Conservation (phyloP, 768 basidiomycete species). For the Hirschioporus abietinus region DNA sequence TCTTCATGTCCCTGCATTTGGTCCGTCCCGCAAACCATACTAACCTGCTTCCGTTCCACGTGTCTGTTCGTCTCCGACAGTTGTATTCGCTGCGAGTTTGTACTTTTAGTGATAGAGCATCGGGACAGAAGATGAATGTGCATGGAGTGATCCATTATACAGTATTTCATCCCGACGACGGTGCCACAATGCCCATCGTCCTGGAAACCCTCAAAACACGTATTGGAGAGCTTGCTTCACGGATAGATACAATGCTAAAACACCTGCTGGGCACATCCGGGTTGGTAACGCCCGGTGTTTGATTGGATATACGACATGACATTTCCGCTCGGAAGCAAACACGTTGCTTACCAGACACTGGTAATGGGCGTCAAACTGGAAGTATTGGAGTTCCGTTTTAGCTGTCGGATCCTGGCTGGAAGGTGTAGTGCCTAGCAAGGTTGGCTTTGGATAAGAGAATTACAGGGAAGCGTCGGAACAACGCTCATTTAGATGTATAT, state of each 20-base stretch:
- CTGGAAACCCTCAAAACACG: background rate
- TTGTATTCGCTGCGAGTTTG: conserved; percentile 83
- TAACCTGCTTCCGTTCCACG: background rate
- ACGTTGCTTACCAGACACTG: background rate
- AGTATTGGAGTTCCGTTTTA: background rate
- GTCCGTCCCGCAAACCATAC: conserved; percentile 9
- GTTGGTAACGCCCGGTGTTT: background rate
- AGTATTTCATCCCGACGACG: background rate
- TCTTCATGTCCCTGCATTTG: conserved; percentile 4
- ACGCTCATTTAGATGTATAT: background rate
- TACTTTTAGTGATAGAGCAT: conserved; percentile 52
- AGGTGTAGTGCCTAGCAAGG: background rate
- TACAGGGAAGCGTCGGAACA: background rate
- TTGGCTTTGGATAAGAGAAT: background rate
- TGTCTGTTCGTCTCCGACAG: conserved; percentile 28
- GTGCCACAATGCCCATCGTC: background rate
- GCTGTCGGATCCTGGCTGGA: background rate
- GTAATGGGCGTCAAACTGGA: background rate
- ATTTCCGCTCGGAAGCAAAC: conserved; percentile 1
- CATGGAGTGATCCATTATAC: no score
- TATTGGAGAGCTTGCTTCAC: background rate
- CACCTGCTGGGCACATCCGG: no score
- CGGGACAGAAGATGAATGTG: no score
- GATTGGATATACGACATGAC: background rate
- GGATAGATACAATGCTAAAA: background rate